Percentiles rank a stretch among this genome's conserved stretches.
phyloP scores from a whole-genome alignment of 2,329 filamentous ascomycete genomes.

The Coniochaeta prunicola region DNA sequence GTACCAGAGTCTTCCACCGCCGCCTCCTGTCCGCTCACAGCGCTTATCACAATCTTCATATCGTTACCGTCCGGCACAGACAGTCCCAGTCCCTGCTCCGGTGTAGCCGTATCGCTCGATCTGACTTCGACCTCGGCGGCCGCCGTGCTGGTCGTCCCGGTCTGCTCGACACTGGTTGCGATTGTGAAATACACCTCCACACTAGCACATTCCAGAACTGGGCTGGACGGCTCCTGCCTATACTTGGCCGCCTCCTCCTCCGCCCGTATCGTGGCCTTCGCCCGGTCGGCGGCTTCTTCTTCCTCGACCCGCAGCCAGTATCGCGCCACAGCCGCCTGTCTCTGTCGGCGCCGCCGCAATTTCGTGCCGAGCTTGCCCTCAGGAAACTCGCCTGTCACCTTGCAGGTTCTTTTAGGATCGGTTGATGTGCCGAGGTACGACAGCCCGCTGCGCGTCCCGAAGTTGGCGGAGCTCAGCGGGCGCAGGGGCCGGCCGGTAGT shows the following conservation, averaged over 20 bases:
- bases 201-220: background rate
- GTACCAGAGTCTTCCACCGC: background rate
- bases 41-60: background rate
- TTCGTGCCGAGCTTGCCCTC: conserved; percentile 7
- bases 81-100: too few relatives aligned
- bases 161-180: background rate
- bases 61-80: too few relatives aligned
- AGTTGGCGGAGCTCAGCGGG: conserved; percentile 12
- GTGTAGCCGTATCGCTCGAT: too few relatives aligned
- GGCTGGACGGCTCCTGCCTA: conserved; percentile 13
- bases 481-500: conserved; percentile 14
- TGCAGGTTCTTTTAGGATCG: conserved; percentile 4
- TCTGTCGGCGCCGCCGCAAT: conserved; percentile 15
- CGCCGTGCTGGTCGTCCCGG: background rate
- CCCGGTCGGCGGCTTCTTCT: conserved; percentile 15
- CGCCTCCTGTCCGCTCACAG: background rate
- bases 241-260: conserved; percentile 16
- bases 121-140: background rate
- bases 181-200: background rate
- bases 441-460: conserved; percentile 17
- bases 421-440: conserved; percentile 17
- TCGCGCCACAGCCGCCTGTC: conserved; percentile 17
- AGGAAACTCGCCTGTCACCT: conserved; percentile 12
- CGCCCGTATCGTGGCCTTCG: conserved; percentile 13
- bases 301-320: conserved; percentile 19